Evolutionary conservation across 2,329 filamentous ascomycete species (phyloP), one percentile per base, ranked within the genome.

Genomic region (Colletotrichum caudatum): DNA sequence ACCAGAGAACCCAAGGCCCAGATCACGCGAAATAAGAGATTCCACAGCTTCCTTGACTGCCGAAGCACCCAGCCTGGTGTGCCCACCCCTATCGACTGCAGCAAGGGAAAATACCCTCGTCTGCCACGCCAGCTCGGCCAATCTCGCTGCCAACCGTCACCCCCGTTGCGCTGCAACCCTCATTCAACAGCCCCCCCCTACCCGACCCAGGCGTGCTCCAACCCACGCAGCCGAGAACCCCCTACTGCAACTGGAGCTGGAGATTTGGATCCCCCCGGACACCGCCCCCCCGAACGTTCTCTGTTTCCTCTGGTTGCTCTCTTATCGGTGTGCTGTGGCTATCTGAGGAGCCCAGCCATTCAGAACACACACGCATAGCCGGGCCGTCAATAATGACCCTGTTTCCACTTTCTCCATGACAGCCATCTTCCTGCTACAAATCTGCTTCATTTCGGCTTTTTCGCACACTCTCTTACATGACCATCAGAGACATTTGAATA

Each of bases 401-500:
- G 70, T 73, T 71, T 72, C 67, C 74, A 59, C 62, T 56, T 66
- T 77, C 78, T 78, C 81, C 83, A 88, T 88, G 86, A 85, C 82
- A 77, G 81, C 79, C 74, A 75, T 76, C 76, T 83, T 82, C 77
- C 81, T 86, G 73, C 77, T 86, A 70, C 80, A 81, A 78, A 80
- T 85, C 74, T 87, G 85, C 78, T 82, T 83, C 77, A 78, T 82
- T 75, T 82, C 84, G 78, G 81, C 83, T 76, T 84, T 80, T 77
- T 83, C 83, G 76, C 81, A 80, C 79, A 76, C 81, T 78, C 80
- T 86, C 77, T 80, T 84, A 74, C 77, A 85, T 81, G 82, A 86
- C 74, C 80, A 82, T 71, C 80, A 73, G 64, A 78, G 80, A 74
- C 81, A 81, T 74, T 77, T 84, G 74, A 81, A 80, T 71, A 81